Evolutionary conservation across 108 stramenopile species (phyloP).

Genomic region (Epithemia pelagica): DNA sequence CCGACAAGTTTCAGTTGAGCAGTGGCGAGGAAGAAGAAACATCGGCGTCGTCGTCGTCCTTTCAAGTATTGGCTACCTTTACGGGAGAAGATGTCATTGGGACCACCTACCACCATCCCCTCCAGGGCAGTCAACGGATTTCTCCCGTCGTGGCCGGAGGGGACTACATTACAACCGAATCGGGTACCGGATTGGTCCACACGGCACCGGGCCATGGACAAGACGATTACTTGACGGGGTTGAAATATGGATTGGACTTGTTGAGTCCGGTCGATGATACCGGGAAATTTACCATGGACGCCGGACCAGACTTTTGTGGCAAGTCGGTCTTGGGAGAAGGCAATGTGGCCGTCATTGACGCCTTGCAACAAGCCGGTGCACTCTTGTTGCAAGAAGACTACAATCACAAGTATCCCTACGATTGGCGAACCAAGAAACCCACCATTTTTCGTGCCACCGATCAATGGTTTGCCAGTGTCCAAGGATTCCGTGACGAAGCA

Average conservation of each 20-base stretch:
- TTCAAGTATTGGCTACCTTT: slow-evolving; percentile 49
- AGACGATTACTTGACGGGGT: slow-evolving; percentile 93
- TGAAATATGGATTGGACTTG: slow-evolving; percentile 76
- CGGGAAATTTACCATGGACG: slow-evolving; percentile 91
- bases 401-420: slow-evolving; percentile 98
- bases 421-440: slow-evolving; percentile 99
- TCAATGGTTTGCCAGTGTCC: slow-evolving; percentile 98
- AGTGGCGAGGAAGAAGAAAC: slow-evolving; percentile 45
- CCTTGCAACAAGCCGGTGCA: slow-evolving; percentile 66
- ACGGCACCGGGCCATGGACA: slow-evolving; percentile 99
- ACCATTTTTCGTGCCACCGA: slow-evolving; percentile 97
- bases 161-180: slow-evolving; percentile 97
- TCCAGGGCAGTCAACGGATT: slow-evolving; percentile 55
- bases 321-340: slow-evolving; percentile 83
- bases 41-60: slow-evolving; percentile 1
- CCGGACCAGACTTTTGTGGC: slow-evolving; percentile 83
- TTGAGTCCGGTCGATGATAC: slow-evolving; percentile 91
- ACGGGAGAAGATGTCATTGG: slow-evolving; percentile 62
- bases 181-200: slow-evolving; percentile 98
- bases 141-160: slow-evolving; percentile 88
- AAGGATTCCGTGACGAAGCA: slow-evolving; percentile 86
- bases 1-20: slow-evolving; percentile 56
- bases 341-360: slow-evolving; percentile 82
- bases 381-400: slow-evolving; percentile 85
- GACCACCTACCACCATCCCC: slow-evolving; percentile 77